Percentiles rank a stretch among this genome's conserved stretches.
These are phyloP conservation scores for Rubia yunnanensis DNA, from an alignment of 257 asterid species.

Conservation along the genomic window DNA sequence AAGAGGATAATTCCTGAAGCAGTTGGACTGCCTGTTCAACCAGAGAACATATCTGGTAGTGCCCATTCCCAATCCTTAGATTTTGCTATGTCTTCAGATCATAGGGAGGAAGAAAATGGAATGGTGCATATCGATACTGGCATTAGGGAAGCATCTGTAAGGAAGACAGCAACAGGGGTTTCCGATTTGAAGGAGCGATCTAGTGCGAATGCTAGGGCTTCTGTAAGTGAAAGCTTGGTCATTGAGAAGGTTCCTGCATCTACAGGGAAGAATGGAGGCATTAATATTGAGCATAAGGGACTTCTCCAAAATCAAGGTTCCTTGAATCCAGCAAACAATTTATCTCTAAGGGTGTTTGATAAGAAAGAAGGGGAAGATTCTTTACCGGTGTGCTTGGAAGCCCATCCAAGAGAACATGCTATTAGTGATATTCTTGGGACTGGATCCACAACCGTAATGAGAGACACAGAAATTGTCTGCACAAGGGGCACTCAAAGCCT, in stretches of 20 bases:
- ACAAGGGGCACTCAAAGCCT: slow-evolving; percentile 50
- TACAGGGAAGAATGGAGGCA: slow-evolving; percentile 49
- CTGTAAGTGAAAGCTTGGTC: slow-evolving; percentile 69
- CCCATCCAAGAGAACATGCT: slow-evolving; percentile 79
- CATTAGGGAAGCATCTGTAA: slow-evolving; percentile 37
- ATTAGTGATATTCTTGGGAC: slow-evolving; percentile 59
- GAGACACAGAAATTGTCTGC: slow-evolving; percentile 79
- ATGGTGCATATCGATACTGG: slow-evolving; percentile 25
- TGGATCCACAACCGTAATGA: slow-evolving; percentile 45
- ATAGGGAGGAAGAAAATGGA: slow-evolving; percentile 36
- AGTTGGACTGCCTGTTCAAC: slow-evolving; percentile 66
- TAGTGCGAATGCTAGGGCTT: slow-evolving; percentile 71
- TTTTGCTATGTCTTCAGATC: slow-evolving; percentile 38
- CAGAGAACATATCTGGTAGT: slow-evolving; percentile 35
- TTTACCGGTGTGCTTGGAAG: slow-evolving; percentile 72
- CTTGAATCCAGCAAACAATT: slow-evolving; percentile 31
- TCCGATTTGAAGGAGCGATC: slow-evolving; percentile 49
- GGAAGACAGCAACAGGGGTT: slow-evolving; percentile 39
- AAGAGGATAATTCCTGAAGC: slow-evolving; percentile 99
- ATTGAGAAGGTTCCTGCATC: slow-evolving; percentile 66
- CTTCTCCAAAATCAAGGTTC: slow-evolving; percentile 18
- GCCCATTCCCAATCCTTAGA: slow-evolving; percentile 41
- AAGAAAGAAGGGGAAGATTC: slow-evolving; percentile 60
- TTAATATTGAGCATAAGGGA: slow-evolving; percentile 56
- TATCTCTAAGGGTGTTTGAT: slow-evolving; percentile 62